phyloP scores from a whole-genome alignment of 805 yeast genomes.

The Candida arabinofermentans region DNA sequence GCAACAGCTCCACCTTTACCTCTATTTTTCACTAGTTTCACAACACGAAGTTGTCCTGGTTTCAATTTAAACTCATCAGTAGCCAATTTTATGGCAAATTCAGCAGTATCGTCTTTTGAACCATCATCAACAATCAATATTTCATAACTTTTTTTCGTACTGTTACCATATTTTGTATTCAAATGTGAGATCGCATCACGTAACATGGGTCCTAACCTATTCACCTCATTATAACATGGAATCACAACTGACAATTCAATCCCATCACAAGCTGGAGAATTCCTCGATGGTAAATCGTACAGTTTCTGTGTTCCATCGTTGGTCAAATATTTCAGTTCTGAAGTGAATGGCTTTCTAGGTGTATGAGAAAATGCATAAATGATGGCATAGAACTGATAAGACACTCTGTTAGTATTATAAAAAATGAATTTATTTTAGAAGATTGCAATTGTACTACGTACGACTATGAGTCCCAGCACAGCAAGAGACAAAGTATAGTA shows the following conservation, averaged over 20 bases:
- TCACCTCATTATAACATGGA: slow-evolving; percentile 90
- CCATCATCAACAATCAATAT: slow-evolving; percentile 91
- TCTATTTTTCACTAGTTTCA: slow-evolving; percentile 68
- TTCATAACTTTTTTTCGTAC: slow-evolving; percentile 49
- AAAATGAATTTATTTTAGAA: background rate
- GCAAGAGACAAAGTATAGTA: no score
- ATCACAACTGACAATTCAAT: slow-evolving; percentile 72
- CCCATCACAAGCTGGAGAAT: slow-evolving; percentile 30
- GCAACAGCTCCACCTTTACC: slow-evolving; percentile 98
- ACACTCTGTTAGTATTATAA: no score
- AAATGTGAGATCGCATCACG: slow-evolving; percentile 63
- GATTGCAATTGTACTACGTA: no score
- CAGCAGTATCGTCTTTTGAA: slow-evolving; percentile 74
- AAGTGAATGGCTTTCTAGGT: slow-evolving; percentile 52
- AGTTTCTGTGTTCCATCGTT: slow-evolving; percentile 32
- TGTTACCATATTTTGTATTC: slow-evolving; percentile 12
- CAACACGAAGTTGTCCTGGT: slow-evolving; percentile 65
- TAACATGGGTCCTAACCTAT: slow-evolving; percentile 66
- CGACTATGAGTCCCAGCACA: no score
- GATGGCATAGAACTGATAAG: slow-evolving; percentile 32
- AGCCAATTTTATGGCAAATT: slow-evolving; percentile 65
- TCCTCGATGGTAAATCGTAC: slow-evolving; percentile 34
- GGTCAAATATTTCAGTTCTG: slow-evolving; percentile 54
- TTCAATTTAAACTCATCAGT: slow-evolving; percentile 41
- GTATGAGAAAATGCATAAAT: slow-evolving; percentile 53